Conservation (phyloP, 306 rosid genomes). For the Prunus mira region DNA sequence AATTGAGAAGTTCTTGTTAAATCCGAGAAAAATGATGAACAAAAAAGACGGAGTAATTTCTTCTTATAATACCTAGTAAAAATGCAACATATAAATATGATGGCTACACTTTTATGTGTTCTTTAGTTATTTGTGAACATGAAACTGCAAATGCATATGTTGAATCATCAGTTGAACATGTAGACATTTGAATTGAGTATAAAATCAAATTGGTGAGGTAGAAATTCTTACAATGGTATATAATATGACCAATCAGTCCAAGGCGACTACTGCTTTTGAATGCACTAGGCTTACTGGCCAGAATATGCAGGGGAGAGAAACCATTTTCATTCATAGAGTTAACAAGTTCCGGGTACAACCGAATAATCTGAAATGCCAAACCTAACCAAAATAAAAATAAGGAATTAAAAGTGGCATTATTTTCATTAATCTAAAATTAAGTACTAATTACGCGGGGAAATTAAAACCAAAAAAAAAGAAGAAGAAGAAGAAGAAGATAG, state of each 20-base stretch:
- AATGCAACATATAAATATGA: too few species aligned
- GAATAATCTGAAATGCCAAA: slow-evolving; percentile 21
- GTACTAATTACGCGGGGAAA: too few species aligned
- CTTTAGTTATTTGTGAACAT: too few species aligned
- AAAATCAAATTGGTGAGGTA: too few species aligned
- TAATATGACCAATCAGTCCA: slow-evolving; percentile 1
- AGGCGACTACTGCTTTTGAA: slow-evolving; percentile 23
- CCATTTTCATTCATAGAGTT: slow-evolving; percentile 25
- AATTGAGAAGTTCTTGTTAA: neutral
- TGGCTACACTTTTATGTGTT: too few species aligned
- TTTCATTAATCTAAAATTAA: too few species aligned
- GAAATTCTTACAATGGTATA: slow-evolving; percentile 17
- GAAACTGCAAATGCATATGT: too few species aligned
- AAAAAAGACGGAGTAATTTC: neutral
- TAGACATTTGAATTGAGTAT: too few species aligned
- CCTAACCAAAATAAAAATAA: neutral
- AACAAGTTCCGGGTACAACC: neutral
- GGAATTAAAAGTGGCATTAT: neutral
- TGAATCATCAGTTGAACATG: too few species aligned
- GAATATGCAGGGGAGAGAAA: slow-evolving; percentile 24
- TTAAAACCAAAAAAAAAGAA: too few species aligned
- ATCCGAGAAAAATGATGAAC: neutral
- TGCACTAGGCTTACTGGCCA: slow-evolving; percentile 26
- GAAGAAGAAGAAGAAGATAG: too few species aligned
- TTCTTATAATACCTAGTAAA: too few species aligned